phyloP scores from a whole-genome alignment of 2,329 filamentous ascomycete species.

The Apiospora aurea region DNA sequence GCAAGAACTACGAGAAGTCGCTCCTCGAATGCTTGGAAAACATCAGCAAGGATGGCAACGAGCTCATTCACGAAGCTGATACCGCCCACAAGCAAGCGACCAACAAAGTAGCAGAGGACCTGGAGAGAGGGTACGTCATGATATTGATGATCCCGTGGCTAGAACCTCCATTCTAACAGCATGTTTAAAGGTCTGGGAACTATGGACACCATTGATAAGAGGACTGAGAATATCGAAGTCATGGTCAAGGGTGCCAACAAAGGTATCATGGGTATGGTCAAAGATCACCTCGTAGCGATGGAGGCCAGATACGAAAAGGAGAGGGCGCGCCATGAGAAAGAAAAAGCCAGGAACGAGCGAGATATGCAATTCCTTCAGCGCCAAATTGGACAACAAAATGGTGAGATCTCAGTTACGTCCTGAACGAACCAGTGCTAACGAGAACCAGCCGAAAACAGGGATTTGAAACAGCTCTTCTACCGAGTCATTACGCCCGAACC shows the following conservation, averaged over 20 bases:
- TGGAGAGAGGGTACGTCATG: not conserved
- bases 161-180: not conserved
- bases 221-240: not conserved
- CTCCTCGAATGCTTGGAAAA: not conserved
- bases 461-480: not conserved
- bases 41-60: not conserved
- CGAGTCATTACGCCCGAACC: not conserved
- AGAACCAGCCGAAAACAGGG: not conserved
- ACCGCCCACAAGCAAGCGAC: not conserved
- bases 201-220: not conserved
- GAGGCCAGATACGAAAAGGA: not conserved
- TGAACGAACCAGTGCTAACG: not conserved
- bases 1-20: not conserved
- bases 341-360: not conserved
- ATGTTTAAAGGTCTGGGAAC: not conserved
- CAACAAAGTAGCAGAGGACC: not conserved
- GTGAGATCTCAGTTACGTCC: not conserved
- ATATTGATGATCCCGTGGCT: no score
- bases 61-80: slow-evolving; percentile 2
- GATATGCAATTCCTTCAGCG: not conserved
- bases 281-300: not conserved
- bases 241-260: not conserved
- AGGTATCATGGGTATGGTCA: not conserved
- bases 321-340: not conserved
- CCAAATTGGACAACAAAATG: not conserved